Conservation (phyloP, 2,329 filamentous ascomycete species). For the Aspergillus udagawae region DNA sequence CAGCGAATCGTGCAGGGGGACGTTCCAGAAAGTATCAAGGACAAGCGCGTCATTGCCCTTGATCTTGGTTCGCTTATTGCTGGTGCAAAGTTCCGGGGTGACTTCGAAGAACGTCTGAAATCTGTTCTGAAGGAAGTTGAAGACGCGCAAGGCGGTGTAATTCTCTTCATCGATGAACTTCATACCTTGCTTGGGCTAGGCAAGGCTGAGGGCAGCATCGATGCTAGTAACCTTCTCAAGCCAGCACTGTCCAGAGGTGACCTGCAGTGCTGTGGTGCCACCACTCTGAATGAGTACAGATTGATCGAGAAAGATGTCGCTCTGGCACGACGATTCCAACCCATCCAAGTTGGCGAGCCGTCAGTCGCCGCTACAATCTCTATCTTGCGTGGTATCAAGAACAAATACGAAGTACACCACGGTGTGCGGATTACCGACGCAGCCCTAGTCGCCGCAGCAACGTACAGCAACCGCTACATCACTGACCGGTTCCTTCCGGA, state of each 20-base stretch:
- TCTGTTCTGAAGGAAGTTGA: slow-evolving; percentile 87
- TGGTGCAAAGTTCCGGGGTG: slow-evolving; percentile 89
- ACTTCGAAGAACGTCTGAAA: slow-evolving; percentile 93
- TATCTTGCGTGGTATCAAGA: slow-evolving; percentile 93
- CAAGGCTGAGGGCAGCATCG: slow-evolving; percentile 93
- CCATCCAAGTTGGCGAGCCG: slow-evolving; percentile 89
- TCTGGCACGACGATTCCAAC: slow-evolving; percentile 86
- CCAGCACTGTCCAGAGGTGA: slow-evolving; percentile 90
- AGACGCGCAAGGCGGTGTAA: slow-evolving; percentile 81
- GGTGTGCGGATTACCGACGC: slow-evolving; percentile 92
- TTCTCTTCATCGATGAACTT: slow-evolving; percentile 92
- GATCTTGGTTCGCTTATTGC: slow-evolving; percentile 92
- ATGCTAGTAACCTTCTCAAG: slow-evolving; percentile 92
- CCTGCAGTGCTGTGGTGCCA: slow-evolving; percentile 91
- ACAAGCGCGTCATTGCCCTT: slow-evolving; percentile 82
- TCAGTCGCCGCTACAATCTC: slow-evolving; percentile 89
- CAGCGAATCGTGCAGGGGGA: slow-evolving; percentile 87
- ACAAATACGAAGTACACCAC: slow-evolving; percentile 95
- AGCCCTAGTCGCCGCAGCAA: slow-evolving; percentile 84
- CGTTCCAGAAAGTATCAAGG: slow-evolving; percentile 92
- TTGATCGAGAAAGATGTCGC: slow-evolving; percentile 95
- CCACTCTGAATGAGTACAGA: slow-evolving; percentile 87
- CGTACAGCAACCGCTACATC: slow-evolving; percentile 92
- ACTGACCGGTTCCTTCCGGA: slow-evolving; percentile 94
- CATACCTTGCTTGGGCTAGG: slow-evolving; percentile 88